Evolutionary conservation across 176 grass and related monocot species (phyloP), one percentile per base, ranked within the genome.

Genomic region (Sorghum bicolor): DNA sequence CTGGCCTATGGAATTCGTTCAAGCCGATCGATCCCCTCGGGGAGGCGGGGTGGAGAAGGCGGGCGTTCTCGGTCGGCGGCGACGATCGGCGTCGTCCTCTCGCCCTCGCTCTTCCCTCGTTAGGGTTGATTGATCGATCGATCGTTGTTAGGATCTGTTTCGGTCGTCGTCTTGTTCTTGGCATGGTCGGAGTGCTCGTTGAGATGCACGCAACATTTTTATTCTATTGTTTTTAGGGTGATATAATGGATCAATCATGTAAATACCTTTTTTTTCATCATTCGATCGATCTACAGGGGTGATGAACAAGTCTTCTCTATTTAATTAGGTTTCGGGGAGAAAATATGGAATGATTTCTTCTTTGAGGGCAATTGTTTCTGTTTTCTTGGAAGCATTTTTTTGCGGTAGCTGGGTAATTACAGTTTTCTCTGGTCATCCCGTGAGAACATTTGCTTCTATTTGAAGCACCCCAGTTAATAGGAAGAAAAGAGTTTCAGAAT

Each of bases 211-310:
- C 24, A 55, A 55, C 52, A 26, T 61, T 26, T 61, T 26, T 26
- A 1, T 61, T 58, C 20, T 10, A 58, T 58, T 12, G 45, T 39
- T 80, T 25, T 10, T 71, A 30, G 33, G 47, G 47, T 48, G 43
- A 72, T 80, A 30, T 61, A 26, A 26, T 55, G 31, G 44, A 80
- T 68, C 8, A 14, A 81, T 57, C 78, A 16, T 81, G 79, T 71
- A 81, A 70, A 81, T 81, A 81, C 71, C 57, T 63, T 45, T 33
- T 7, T 3, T 19, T 53, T 15, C 31, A 16, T 24, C 14, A 1
- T 70, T 57, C 15, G 0, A 8, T 36, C 12, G 11, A 26, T 1
- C 2, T 12, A 26, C 53, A 57, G 65, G 65, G 32, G 38, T 70
- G 32, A 20, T 57, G 22, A 3, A 4, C 17, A 38, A 53, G n/a